These are phyloP conservation scores for Pilaira anomala DNA, from an alignment of 192 early-diverging fungal species.

Conservation along the genomic window DNA sequence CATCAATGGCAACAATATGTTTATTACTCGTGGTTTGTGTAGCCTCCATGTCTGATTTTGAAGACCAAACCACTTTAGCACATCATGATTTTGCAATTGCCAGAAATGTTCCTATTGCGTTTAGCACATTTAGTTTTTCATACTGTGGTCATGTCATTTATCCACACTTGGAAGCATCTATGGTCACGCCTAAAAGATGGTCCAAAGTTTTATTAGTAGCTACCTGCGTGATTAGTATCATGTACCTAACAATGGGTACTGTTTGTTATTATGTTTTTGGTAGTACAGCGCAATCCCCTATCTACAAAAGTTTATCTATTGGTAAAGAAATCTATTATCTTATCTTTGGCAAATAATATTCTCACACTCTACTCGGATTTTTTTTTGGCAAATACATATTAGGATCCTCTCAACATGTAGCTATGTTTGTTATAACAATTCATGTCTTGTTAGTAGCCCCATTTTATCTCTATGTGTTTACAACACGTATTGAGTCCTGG, in stretches of 20 bases:
- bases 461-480: slow-evolving; percentile 68
- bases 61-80: slow-evolving; percentile 37
- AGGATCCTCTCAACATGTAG: slow-evolving; percentile 53
- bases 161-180: slow-evolving; percentile 78
- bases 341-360: not conserved
- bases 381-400: not conserved
- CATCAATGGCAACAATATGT: slow-evolving; percentile 70
- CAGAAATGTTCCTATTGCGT: slow-evolving; percentile 69
- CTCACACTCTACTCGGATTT: too few relatives aligned
- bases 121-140: slow-evolving; percentile 79
- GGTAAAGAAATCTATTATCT: slow-evolving; percentile 44
- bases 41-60: slow-evolving; percentile 49
- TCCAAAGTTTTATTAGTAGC: slow-evolving; percentile 63
- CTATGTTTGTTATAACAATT: slow-evolving; percentile 68
- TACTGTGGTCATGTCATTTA: slow-evolving; percentile 80
- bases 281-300: slow-evolving; percentile 58
- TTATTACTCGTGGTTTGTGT: slow-evolving; percentile 66
- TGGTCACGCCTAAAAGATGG: slow-evolving; percentile 69
- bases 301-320: slow-evolving; percentile 67
- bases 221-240: slow-evolving; percentile 59
- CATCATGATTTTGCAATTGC: slow-evolving; percentile 37
- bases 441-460: slow-evolving; percentile 80
- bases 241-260: slow-evolving; percentile 66
- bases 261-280: slow-evolving; percentile 77
- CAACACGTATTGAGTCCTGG: slow-evolving; percentile 68